A percentile compares a stretch with the other conserved stretches of the same genome.
Conservation (phyloP, 2,329 filamentous ascomycete genomes). For the Rutstroemia sp. region DNA sequence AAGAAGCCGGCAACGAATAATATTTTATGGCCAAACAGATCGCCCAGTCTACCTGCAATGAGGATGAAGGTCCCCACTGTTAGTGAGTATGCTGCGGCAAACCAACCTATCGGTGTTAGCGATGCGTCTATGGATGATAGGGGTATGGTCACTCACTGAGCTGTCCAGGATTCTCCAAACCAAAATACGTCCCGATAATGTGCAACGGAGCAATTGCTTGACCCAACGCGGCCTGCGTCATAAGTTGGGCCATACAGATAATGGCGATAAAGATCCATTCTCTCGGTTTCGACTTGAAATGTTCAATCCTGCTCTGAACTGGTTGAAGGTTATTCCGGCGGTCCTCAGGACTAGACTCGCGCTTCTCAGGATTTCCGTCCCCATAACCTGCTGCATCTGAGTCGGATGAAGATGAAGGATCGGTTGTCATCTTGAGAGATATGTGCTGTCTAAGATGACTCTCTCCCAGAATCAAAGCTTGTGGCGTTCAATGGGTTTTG, state of each 20-base stretch:
- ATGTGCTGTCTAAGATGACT: neutral
- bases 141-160: conserved; percentile 23
- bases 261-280: conserved; percentile 35
- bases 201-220: conserved; percentile 41
- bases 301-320: conserved; percentile 6
- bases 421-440: neutral
- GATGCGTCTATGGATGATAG: neutral
- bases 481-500: too few relatives aligned
- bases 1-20: conserved; percentile 40
- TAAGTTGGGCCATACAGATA: conserved; percentile 40
- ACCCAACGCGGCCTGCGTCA: conserved; percentile 41
- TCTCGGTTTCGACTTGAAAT: conserved; percentile 17
- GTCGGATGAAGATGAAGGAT: neutral
- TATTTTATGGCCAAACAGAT: conserved; percentile 44
- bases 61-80: conserved; percentile 48
- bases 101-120: conserved; percentile 36
- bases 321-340: conserved; percentile 5
- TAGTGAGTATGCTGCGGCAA: conserved; percentile 50
- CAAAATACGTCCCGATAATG: conserved; percentile 41
- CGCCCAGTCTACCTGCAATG: conserved; percentile 43
- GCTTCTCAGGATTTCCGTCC: neutral
- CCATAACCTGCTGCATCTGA: neutral
- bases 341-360: neutral
- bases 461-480: neutral
- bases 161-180: conserved; percentile 34